These are phyloP conservation scores for Scleroderma citrinum DNA, from an alignment of 768 basidiomycete genomes.

Conservation along the genomic window DNA sequence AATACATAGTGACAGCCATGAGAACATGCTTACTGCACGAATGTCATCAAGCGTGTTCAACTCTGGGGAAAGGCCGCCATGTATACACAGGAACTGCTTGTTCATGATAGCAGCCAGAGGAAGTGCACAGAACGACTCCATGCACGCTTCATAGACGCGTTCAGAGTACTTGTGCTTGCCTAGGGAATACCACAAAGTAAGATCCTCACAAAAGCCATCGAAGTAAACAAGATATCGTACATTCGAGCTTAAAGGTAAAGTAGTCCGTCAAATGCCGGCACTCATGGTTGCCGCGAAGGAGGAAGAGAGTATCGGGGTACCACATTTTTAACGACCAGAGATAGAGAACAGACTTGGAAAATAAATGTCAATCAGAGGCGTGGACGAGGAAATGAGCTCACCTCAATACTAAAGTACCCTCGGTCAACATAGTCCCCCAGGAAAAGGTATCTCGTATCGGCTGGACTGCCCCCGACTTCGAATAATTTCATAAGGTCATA, in stretches of 20 bases:
- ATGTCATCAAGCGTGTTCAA: constrained; percentile 94
- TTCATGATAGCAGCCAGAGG: constrained; percentile 98
- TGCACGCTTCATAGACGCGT: constrained; percentile 92
- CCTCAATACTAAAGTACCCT: constrained; percentile 93
- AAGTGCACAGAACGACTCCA: constrained; percentile 94
- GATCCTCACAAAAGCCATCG: constrained; percentile 3
- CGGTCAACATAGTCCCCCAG: constrained; percentile 91
- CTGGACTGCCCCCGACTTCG: constrained; percentile 92
- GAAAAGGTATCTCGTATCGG: constrained; percentile 89
- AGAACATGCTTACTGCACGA: constrained; percentile 53
- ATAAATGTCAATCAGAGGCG: background rate
- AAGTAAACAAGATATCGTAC: constrained; percentile 41
- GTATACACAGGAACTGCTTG: constrained; percentile 98
- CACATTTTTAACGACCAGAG: constrained; percentile 99
- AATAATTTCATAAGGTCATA: constrained; percentile 95
- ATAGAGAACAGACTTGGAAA: constrained; percentile 84
- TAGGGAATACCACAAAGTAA: constrained; percentile 23
- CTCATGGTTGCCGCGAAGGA: constrained; percentile 97
- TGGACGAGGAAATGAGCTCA: constrained; percentile 22
- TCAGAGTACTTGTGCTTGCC: constrained; percentile 99
- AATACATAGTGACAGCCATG: background rate
- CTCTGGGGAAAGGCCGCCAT: constrained; percentile 95
- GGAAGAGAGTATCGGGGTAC: constrained; percentile 96
- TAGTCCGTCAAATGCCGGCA: constrained; percentile 98
- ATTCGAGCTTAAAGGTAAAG: constrained; percentile 98